A percentile compares a stretch with the other conserved stretches of the same genome.
These are phyloP conservation scores for Eucalyptus regnans DNA, from an alignment of 345 rosid genomes.

Conservation along the genomic window DNA sequence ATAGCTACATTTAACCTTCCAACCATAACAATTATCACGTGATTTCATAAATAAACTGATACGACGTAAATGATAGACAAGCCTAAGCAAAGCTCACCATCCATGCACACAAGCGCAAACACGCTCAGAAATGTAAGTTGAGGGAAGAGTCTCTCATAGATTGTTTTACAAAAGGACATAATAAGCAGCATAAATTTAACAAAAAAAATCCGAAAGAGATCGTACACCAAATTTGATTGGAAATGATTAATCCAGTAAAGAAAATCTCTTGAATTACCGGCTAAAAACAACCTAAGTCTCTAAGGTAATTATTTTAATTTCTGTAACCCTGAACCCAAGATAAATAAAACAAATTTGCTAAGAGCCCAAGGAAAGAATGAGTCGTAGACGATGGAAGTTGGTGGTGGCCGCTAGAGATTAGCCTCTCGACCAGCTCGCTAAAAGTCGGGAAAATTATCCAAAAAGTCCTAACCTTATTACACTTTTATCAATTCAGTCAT, in stretches of 20 bases:
- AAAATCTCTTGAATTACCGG: no score
- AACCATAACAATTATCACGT: background rate
- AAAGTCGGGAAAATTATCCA: fast-evolving
- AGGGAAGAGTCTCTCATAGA: background rate
- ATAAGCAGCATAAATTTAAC: background rate
- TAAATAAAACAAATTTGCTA: background rate
- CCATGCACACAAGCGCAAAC: background rate
- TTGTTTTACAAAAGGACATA: background rate
- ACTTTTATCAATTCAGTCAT: no score
- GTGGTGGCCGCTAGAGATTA: background rate
- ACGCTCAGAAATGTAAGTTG: background rate
- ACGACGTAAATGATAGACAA: background rate
- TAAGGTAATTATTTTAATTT: background rate
- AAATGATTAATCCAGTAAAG: background rate
- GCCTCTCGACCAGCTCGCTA: background rate
- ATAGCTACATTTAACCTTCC: background rate
- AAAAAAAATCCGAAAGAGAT: background rate
- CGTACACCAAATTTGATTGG: background rate
- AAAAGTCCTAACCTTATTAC: no score
- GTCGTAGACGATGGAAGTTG: background rate
- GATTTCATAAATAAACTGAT: background rate
- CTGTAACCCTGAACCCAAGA: background rate
- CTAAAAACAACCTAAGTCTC: background rate
- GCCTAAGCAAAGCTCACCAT: background rate
- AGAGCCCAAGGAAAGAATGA: background rate